Evolutionary conservation across 2,329 filamentous ascomycete genomes (phyloP), one percentile per base, ranked within the genome.

Genomic region (Achaetomium macrosporum): DNA sequence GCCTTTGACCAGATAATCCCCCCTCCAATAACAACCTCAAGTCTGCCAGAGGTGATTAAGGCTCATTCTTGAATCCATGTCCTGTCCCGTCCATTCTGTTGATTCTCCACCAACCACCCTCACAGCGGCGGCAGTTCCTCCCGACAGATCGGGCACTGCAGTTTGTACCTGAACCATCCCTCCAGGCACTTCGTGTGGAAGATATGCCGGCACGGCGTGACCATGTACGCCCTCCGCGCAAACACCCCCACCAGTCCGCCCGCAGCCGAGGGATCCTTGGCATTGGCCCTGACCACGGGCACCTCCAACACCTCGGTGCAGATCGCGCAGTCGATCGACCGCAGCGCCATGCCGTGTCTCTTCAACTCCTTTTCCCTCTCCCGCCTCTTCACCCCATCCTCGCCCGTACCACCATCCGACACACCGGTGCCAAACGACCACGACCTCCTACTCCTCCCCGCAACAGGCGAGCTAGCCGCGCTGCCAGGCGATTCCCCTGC

Each of bases 141-240:
- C 61, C 93, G 79, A 71, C 93, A 97, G 60, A 96, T 96, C 1
- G 93, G 93, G 71, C 93, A 99, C 72, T 96, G 90, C 64, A 99
- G 71, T 53, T 92, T 75, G 68, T 95, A 90, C 66, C 88, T 81
- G 87, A 99, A 93, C 93, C 93, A 97, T 37, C 90, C 90, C 71
- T 97, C 92, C 61, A 99, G 73, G 69, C 93, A 99, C 31, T 79
- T 76, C 52, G 85, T 93, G 67, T 99, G 93, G 68, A 99, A 99
- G 45, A 97, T 90, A 72, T 99, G 93, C 51, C 91, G 77, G 69
- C 93, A 99, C 44, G 93, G 93, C 53, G 93, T 99, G 19, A 97
- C 89, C 93, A 99, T 99, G 71, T 97, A 97, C 61, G 81, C 77
- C 46, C 91, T 81, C 56, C 92, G 77, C 31, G 88, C 87, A 60